Percentiles rank a stretch among this genome's conserved stretches.
Conservation (phyloP, 75 land plant genomes). For the Cupressus sempervirens region DNA sequence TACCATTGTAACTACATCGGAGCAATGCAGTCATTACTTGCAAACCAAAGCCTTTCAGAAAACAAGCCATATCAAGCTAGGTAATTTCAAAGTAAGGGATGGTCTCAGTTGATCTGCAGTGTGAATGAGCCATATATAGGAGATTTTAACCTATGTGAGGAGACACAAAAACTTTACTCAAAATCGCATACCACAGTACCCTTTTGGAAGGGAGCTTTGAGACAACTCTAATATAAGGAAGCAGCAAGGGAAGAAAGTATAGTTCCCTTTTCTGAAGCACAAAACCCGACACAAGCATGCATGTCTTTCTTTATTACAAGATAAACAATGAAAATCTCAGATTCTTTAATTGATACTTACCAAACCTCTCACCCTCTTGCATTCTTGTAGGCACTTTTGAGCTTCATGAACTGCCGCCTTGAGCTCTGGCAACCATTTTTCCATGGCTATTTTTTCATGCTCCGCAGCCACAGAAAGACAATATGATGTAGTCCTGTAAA, state of each 20-base stretch:
- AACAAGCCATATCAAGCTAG: neutral
- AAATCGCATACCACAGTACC: neutral
- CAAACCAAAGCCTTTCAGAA: neutral
- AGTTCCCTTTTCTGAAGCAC: neutral
- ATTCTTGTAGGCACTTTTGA: slow-evolving; percentile 78
- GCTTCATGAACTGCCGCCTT: slow-evolving; percentile 72
- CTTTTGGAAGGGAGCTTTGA: neutral
- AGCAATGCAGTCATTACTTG: neutral
- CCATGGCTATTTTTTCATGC: slow-evolving; percentile 77
- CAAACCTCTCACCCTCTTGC: slow-evolving; percentile 91
- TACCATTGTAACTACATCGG: neutral
- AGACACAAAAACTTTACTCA: neutral
- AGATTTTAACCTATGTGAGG: neutral
- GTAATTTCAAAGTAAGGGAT: neutral
- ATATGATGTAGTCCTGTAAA: slow-evolving; percentile 61
- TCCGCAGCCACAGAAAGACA: slow-evolving; percentile 72
- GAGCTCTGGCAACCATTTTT: slow-evolving; percentile 90
- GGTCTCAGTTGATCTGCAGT: neutral
- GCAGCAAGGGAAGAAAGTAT: neutral
- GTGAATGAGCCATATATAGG: neutral
- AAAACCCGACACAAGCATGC: neutral
- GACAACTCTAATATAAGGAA: neutral
- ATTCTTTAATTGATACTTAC: slow-evolving; percentile 40
- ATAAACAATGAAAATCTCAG: neutral
- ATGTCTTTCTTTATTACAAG: neutral